Evolutionary conservation across 129 eudicot species (phyloP), one percentile per base, ranked within the genome.

Genomic region (Escallonia rubra): DNA sequence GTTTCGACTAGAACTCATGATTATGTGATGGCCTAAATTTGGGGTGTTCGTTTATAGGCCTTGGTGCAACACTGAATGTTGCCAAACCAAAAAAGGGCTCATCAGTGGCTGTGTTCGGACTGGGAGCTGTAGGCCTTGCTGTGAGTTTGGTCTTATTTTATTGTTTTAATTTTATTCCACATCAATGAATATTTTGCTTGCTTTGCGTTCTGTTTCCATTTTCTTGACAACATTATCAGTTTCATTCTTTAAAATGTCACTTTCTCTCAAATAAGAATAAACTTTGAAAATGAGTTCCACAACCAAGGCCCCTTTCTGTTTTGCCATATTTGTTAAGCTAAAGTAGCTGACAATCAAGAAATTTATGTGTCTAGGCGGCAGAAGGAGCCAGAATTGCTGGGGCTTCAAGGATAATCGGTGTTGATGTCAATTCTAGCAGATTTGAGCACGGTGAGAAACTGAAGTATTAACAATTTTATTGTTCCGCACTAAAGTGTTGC

Each of bases 81-180:
- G 97, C 97, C 1, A 91, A 91, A 67, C 97, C 97, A 0, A 75
- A 65, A 46, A 79, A 76, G 76, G 97, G 94, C 5, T 80, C 85
- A 43, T 80, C 96, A 0, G 96, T 88, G 13, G 97, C 97, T 11
- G 67, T 91, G 46, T 91, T 91, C 42, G 96, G 97, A 66, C 72
- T 91, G 4, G 97, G 97, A 74, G 96, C 87, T 55, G 97, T 90
- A 16, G 97, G 97, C 39, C 95, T 90, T 59, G 97, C 87, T 60
- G 97, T 90, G 69, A 77, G 95, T 80, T 59, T 54, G n/a, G n/a
- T 54, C 14, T 54, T 7, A 13, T 54, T 54, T 54, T 7, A 13
- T 23, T 23, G 34, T 23, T 23, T 23, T 23, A 23, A 23, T 23
- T 23, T 23, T 23, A 23, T 23, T 23, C 34, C 34, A 23, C 34